Base-by-base conservation (phyloP, 495 filamentous ascomycete genomes). In the Tuber melanosporum region DNA sequence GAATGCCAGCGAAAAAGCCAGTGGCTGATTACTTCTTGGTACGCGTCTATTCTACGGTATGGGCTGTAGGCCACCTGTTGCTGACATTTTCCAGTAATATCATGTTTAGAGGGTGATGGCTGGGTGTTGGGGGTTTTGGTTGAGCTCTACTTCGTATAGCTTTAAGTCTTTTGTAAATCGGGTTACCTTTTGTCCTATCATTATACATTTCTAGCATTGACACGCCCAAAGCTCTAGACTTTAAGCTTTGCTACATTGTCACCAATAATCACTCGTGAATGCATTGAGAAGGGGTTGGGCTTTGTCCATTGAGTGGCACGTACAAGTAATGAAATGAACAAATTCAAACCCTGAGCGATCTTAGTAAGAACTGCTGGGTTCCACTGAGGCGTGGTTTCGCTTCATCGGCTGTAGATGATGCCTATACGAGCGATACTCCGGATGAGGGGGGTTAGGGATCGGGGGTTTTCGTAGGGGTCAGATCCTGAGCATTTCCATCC, bases 1-100 rank as follows among this genome's bases (percentile, higher is more conserved):
- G 95, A 19, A 98, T 99, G 95, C 95, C 95, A 82, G 95, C 95
- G 69, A 99, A 99, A 88, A 98, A 98, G 86, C 95, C 95, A 70
- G 92, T 95, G 77, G 94, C 94, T 79, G 95, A 98, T 86, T 99
- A 99, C 88, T 99, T 99, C 83, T 86, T 99, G 87, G 78, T 80
- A 49, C 22, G 62, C 15, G 26, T 26, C 57, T 36, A 66, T 66
- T 32, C 26, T 66, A 12, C 36, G 14, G 10, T 66, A 4, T 66
- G 57, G 26, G 14, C 26, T 4, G 12, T 5, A 36, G 14, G 26
- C 32, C 14, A 36, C 57, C 57, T 66, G 14, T 36, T 66, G 26
- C 57, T 66, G 6, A 66, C 57, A 66, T 19, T 19, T 19, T 66
- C 57, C n/a, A 66, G 57, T 66, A 66, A 66, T 66, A 66, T 66